Percentiles rank a stretch among this genome's conserved stretches.
phyloP scores from a whole-genome alignment of 768 basidiomycete genomes.

The Boletus vermiculosoides region DNA sequence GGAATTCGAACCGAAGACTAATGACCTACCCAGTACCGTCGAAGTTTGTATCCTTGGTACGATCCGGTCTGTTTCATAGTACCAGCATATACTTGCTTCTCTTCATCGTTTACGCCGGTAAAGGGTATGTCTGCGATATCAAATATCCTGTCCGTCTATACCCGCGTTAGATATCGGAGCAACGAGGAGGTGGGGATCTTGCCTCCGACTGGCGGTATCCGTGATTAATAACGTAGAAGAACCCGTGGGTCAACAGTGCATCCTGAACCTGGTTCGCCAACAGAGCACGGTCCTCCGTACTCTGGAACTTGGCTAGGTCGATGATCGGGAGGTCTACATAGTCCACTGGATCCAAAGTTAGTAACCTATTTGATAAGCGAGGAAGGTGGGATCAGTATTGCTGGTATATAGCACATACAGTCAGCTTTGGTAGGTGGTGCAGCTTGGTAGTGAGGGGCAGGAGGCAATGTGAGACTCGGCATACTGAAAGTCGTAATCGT shows the following conservation, averaged over 20 bases:
- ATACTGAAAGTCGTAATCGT: constrained; percentile 13
- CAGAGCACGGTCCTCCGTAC: constrained; percentile 36
- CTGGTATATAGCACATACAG: constrained; percentile 26
- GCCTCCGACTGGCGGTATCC: constrained; percentile 41
- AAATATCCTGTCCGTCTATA: constrained; percentile 46
- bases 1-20: background rate
- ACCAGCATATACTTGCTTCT: constrained; percentile 42
- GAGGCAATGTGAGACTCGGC: constrained; percentile 34
- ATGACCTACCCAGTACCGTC: constrained; percentile 45
- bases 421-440: constrained; percentile 36
- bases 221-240: constrained; percentile 41
- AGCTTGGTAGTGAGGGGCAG: constrained; percentile 37
- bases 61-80: constrained; percentile 44
- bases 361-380: background rate
- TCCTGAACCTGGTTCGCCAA: constrained; percentile 43
- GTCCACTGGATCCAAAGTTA: constrained; percentile 37
- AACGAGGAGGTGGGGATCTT: background rate
- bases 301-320: constrained; percentile 44
- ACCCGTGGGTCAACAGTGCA: constrained; percentile 46
- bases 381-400: background rate
- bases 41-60: constrained; percentile 53
- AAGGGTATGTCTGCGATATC: constrained; percentile 51
- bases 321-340: constrained; percentile 53
- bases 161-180: constrained; percentile 30
- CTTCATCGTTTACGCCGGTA: constrained; percentile 38